These are phyloP conservation scores for Tillandsia fasciculata DNA, from an alignment of 176 grass and related monocot species.

Conservation along the genomic window DNA sequence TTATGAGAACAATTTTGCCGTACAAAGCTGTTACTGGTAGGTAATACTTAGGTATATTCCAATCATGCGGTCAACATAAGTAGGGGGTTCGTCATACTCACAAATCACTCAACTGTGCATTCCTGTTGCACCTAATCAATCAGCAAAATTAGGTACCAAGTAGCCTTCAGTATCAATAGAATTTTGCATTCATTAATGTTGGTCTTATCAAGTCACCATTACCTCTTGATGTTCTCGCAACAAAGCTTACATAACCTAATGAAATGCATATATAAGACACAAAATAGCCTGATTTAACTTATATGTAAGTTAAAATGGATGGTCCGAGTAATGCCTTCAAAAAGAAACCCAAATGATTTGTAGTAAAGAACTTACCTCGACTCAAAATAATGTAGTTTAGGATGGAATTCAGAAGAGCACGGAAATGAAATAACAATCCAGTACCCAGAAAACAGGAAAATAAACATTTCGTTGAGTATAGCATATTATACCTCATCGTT, in stretches of 20 bases:
- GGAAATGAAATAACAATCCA: background rate
- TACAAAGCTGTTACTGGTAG: too few relatives aligned
- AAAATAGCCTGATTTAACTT: background rate
- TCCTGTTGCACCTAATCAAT: too few relatives aligned
- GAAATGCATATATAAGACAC: background rate
- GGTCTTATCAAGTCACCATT: background rate
- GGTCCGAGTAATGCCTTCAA: background rate
- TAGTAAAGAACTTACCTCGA: background rate
- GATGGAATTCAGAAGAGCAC: background rate
- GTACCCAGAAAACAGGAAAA: background rate
- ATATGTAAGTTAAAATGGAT: background rate
- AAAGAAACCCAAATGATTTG: background rate
- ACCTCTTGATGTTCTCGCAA: background rate
- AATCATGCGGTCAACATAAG: too few relatives aligned
- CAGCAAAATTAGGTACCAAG: background rate
- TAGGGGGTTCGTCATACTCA: too few relatives aligned
- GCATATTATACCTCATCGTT: constrained; percentile 42
- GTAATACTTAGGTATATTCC: too few relatives aligned
- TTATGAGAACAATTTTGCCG: too few relatives aligned
- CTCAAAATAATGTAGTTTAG: background rate
- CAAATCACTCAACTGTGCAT: too few relatives aligned
- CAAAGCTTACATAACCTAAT: background rate
- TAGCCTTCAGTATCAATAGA: background rate
- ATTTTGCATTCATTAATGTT: background rate
- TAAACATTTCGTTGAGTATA: background rate